These are phyloP conservation scores for Tricholoma sp. DNA, from an alignment of 768 basidiomycete genomes.

Conservation along the genomic window DNA sequence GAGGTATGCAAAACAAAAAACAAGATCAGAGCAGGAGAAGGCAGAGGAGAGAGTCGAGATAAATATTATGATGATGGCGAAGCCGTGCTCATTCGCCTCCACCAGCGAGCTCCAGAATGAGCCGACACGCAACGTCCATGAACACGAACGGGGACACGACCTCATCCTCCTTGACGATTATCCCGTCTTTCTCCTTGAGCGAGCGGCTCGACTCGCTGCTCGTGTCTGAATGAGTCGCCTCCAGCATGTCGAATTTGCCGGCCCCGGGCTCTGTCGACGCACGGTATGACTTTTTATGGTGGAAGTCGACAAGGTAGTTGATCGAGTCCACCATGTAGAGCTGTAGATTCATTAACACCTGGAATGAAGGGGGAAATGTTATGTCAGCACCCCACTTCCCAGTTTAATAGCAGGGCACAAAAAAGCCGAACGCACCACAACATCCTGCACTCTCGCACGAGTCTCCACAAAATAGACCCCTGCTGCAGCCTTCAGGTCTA, in stretches of 20 bases:
- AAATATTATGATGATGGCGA: not conserved
- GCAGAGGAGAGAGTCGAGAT: not conserved
- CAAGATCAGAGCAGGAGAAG: not conserved
- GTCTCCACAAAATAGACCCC: conserved; percentile 94
- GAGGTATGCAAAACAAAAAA: conserved; percentile 1
- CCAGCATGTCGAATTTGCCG: conserved; percentile 64
- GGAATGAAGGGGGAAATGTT: conserved; percentile 2
- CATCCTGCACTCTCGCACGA: conserved; percentile 80
- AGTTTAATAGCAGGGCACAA: not conserved
- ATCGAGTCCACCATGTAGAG: conserved; percentile 93
- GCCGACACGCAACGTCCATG: conserved; percentile 90
- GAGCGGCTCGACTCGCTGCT: conserved; percentile 56
- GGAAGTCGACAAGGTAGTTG: conserved; percentile 98
- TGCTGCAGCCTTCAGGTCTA: conserved; percentile 65
- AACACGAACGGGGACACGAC: conserved; percentile 89
- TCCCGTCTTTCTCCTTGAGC: conserved; percentile 46
- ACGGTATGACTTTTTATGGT: conserved; percentile 92
- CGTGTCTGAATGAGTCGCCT: conserved; percentile 42
- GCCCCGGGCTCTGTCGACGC: conserved; percentile 65
- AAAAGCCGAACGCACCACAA: conserved; percentile 62
- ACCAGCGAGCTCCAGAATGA: conserved; percentile 92
- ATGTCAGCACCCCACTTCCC: not conserved
- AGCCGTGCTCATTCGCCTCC: conserved; percentile 25
- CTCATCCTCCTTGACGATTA: conserved; percentile 47
- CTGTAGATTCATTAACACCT: conserved; percentile 97